Base-by-base conservation (phyloP, 768 basidiomycete species). In the Russula foetens region DNA sequence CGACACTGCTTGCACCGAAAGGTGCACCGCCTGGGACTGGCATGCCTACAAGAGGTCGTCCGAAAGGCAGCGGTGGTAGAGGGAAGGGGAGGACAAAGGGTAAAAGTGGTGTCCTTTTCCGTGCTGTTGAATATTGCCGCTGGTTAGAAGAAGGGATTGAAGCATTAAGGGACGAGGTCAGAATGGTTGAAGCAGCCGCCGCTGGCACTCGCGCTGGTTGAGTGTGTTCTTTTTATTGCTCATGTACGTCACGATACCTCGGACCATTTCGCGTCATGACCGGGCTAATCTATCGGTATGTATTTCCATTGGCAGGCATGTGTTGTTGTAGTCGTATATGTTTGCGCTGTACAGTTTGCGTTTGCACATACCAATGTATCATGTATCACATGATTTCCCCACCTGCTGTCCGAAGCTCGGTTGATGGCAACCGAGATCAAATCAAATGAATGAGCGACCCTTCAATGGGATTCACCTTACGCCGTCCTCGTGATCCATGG, bases 61-160 rank as follows among this genome's bases (percentile, higher is more conserved):
- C 90, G 41, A 92, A 91, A 71, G 89, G 88, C 35, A 88, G 84
- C 64, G 85, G 87, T 3, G 81, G 70, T 39, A 67, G 73, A 15
- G 71, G 78, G 55, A 69, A 86, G 63, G 82, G 83, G 0, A 79
- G 83, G 63, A 86, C 80, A 48, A 92, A 92, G 71, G 90, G 91
- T 38, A 96, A 96, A 77, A 92, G 90, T 63, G 91, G 90, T 0
- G 90, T 93, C 3, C 72, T 96, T 48, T 91, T 92, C 70, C 83
- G 90, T 39, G 90, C 92, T 2, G 89, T 87, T 56, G 88, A 92
- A 68, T 92, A 94, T 66, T 84, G 87, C 68, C 80, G 76, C 38
- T 95, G 88, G 88, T 74, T 94, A n/a, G 91, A 93, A 69, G 84
- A 92, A 67, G 88, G 90, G 8, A 79, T 85, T 50, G 82, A 85